A percentile compares a stretch with the other conserved stretches of the same genome.
Conservation (phyloP, 306 rosid species). For the Malus domestica region DNA sequence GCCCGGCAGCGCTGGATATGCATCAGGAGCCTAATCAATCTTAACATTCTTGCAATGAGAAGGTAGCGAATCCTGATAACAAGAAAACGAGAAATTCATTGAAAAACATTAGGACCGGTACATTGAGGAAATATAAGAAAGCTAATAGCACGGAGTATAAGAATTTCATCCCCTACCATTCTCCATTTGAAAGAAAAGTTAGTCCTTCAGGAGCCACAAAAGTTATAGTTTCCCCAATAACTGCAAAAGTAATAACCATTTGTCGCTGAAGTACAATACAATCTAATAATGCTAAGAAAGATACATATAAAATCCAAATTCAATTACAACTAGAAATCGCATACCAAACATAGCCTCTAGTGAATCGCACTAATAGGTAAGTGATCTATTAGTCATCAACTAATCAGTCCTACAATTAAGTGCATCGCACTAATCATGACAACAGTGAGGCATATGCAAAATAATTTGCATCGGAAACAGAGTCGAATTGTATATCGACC, state of each 20-base stretch:
- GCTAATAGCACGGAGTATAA: neutral
- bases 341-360: neutral
- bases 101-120: neutral
- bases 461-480: neutral
- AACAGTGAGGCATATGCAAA: neutral
- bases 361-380: neutral
- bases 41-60: conserved; percentile 84
- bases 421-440: neutral
- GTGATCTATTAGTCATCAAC: too few species aligned
- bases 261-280: conserved; percentile 12
- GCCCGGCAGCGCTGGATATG: conserved; percentile 72
- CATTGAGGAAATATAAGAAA: neutral
- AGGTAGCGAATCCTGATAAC: conserved; percentile 92
- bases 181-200: conserved; percentile 78
- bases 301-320: neutral
- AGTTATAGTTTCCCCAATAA: conserved; percentile 81
- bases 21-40: conserved; percentile 88
- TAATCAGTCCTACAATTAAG: neutral
- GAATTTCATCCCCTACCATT: conserved; percentile 51
- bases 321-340: neutral
- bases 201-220: conserved; percentile 51
- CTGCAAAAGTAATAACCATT: conserved; percentile 39
- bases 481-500: neutral
- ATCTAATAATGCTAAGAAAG: neutral
- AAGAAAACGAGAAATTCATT: conserved; percentile 1